Conservation (phyloP, 345 rosid species). For the Iberis pinnata region DNA sequence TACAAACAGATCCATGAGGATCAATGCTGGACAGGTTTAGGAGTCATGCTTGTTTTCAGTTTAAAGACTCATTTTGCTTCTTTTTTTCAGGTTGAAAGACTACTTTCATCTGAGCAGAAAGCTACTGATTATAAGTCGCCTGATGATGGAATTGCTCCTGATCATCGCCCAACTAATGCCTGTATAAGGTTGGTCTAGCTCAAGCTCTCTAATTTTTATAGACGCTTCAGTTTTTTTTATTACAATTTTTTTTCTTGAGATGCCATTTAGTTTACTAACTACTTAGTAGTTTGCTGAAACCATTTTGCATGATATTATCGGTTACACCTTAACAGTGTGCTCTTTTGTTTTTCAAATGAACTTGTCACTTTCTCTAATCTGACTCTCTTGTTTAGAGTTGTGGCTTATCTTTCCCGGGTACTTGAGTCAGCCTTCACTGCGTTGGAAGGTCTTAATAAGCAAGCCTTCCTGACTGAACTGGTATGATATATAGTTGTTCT, state of each 20-base stretch:
- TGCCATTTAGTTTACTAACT: not conserved
- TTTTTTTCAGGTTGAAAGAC: slow-evolving; percentile 64
- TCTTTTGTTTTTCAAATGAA: not conserved
- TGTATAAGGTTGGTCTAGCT: slow-evolving; percentile 66
- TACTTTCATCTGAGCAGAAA: slow-evolving; percentile 91
- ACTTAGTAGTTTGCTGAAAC: slow-evolving; percentile 8
- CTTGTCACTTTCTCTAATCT: slow-evolving; percentile 6
- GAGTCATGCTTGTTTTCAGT: slow-evolving; percentile 9
- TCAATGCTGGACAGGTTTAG: not conserved
- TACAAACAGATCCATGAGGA: slow-evolving; percentile 7
- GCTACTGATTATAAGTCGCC: slow-evolving; percentile 86
- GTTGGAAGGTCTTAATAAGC: slow-evolving; percentile 94
- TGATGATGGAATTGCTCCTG: slow-evolving; percentile 90
- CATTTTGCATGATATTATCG: not conserved
- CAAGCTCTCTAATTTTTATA: slow-evolving; percentile 1
- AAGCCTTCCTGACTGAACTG: slow-evolving; percentile 93
- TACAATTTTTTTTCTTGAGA: too few relatives aligned
- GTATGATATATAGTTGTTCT: slow-evolving; percentile 34
- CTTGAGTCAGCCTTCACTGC: slow-evolving; percentile 95
- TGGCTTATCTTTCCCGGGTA: slow-evolving; percentile 94
- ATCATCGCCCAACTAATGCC: slow-evolving; percentile 96
- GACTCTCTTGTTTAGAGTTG: slow-evolving; percentile 50
- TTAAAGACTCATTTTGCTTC: not conserved
- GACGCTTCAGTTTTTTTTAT: not conserved
- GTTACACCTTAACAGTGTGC: not conserved